These are phyloP conservation scores for Physcomitrium patens DNA, from an alignment of 225 moss, liverwort and hornwort species.

Conservation along the genomic window DNA sequence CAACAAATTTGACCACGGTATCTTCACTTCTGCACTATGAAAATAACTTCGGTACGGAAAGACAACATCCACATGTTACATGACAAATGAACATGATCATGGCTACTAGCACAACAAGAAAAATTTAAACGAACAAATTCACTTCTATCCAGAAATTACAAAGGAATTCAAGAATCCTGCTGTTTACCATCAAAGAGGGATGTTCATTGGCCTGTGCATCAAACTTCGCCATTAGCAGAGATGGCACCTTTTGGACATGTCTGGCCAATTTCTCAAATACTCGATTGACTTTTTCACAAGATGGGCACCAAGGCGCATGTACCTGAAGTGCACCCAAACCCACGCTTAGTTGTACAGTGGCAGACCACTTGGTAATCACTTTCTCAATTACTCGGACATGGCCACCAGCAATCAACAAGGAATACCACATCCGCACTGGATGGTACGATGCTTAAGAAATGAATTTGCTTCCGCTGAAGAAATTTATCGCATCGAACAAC, in stretches of 20 bases:
- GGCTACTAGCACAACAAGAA: constrained; percentile 13
- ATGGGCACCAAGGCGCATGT: constrained; percentile 71
- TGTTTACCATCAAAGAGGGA: constrained; percentile 64
- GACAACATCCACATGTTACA: not conserved
- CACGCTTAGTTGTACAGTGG: constrained; percentile 22
- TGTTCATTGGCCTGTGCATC: constrained; percentile 88
- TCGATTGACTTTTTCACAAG: constrained; percentile 74
- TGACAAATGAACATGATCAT: not conserved
- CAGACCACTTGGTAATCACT: not conserved
- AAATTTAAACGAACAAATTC: not conserved
- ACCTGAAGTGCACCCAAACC: constrained; percentile 50
- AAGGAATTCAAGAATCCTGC: not conserved
- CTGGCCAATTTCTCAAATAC: constrained; percentile 76
- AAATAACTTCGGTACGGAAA: not conserved
- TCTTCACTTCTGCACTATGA: not conserved
- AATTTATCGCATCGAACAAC: not conserved
- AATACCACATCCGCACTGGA: not conserved
- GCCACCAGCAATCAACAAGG: constrained; percentile 8
- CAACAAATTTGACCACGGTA: not conserved
- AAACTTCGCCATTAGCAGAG: constrained; percentile 71
- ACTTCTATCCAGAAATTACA: constrained; percentile 6
- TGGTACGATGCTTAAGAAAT: not conserved
- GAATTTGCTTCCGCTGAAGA: not conserved
- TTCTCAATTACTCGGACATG: not conserved
- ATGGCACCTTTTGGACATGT: constrained; percentile 61